A percentile compares a stretch with the other conserved stretches of the same genome.
Evolutionary conservation across 257 asterid genomes (phyloP).

Genomic region (Nicotiana noctiflora): DNA sequence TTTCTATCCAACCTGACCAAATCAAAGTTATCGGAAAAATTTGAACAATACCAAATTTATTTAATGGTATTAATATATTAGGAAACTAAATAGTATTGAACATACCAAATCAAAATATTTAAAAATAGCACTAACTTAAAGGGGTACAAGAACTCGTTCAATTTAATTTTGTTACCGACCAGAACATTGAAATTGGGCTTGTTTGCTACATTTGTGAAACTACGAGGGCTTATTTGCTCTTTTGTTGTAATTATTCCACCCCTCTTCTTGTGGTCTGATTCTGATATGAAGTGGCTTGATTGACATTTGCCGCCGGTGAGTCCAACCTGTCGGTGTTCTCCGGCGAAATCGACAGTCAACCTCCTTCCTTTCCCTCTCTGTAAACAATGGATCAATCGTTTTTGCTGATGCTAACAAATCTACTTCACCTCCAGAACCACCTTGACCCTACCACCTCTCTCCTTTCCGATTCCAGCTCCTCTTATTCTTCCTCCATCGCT

Average conservation of each 20-base stretch:
- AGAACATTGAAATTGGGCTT: background rate
- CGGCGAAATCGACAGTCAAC: background rate
- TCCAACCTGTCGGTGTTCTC: slow-evolving; percentile 1
- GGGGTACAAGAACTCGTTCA: background rate
- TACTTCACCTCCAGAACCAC: slow-evolving; percentile 90
- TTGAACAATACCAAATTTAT: too few relatives aligned
- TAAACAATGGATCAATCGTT: slow-evolving; percentile 70
- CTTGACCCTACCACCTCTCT: slow-evolving; percentile 88
- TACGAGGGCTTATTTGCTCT: background rate
- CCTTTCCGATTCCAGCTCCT: slow-evolving; percentile 53
- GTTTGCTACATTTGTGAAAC: background rate
- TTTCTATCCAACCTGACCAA: too few relatives aligned
- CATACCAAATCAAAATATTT: too few relatives aligned
- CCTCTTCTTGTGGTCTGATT: background rate
- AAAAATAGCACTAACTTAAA: too few relatives aligned
- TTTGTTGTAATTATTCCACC: background rate
- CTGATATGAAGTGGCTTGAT: background rate
- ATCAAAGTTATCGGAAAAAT: too few relatives aligned
- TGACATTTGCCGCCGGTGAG: slow-evolving; percentile 1
- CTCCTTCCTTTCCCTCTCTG: background rate
- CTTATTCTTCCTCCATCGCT: slow-evolving; percentile 42
- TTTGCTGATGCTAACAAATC: slow-evolving; percentile 81
- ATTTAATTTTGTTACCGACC: too few relatives aligned
- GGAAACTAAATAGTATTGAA: too few relatives aligned
- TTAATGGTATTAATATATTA: too few relatives aligned